These are phyloP conservation scores for Otatea glauca DNA, from an alignment of 176 grass and related monocot genomes.

Conservation along the genomic window DNA sequence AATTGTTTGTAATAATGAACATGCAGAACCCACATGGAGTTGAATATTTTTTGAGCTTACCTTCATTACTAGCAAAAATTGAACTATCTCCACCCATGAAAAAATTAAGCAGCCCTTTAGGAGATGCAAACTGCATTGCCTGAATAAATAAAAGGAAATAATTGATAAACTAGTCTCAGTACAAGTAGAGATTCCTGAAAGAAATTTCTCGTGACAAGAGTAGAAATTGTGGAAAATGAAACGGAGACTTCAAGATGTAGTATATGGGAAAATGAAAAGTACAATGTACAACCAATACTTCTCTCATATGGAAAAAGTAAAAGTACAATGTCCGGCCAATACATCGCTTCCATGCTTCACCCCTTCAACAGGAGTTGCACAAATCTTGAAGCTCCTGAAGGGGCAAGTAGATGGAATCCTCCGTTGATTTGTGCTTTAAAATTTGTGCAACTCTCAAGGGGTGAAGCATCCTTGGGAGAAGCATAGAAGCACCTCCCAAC, in stretches of 20 bases:
- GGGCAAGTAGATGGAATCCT: not conserved
- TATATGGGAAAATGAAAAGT: not conserved
- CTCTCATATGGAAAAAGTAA: not conserved
- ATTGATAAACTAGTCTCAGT: not conserved
- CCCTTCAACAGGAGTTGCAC: not conserved
- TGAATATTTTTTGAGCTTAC: constrained; percentile 45
- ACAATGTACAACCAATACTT: constrained; percentile 8
- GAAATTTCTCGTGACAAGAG: constrained; percentile 2
- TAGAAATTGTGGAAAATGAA: constrained; percentile 13
- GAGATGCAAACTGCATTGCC: constrained; percentile 92
- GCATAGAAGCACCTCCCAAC: not conserved
- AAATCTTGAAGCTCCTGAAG: not conserved
- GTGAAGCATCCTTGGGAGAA: not conserved
- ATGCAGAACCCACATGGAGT: constrained; percentile 7
- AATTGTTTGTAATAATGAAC: constrained; percentile 7
- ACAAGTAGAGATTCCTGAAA: not conserved
- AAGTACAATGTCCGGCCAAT: not conserved
- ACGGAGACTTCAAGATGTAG: constrained; percentile 20
- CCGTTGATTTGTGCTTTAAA: not conserved
- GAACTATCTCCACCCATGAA: constrained; percentile 59
- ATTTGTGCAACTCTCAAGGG: not conserved
- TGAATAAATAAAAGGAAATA: constrained; percentile 49
- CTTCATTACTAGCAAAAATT: constrained; percentile 65
- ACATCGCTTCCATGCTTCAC: not conserved
- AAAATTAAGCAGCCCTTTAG: constrained; percentile 88